Evolutionary conservation across 192 early-diverging fungal genomes (phyloP).

Genomic region (Dispira simplex): DNA sequence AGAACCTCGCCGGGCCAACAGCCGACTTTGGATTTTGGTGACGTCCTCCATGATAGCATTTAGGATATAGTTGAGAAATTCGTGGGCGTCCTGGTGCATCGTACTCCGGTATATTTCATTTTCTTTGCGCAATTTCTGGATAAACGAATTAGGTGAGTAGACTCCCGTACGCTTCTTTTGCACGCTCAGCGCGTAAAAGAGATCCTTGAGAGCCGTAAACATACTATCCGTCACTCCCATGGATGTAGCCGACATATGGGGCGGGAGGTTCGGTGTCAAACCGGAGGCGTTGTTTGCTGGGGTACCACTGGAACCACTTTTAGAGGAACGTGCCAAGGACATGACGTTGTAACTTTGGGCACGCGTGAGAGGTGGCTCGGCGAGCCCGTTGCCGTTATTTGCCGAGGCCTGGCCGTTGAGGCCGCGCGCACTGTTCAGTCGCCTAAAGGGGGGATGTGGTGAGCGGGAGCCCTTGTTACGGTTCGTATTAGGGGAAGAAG

Average conservation of each 20-base stretch:
- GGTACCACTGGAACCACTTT: too few species aligned
- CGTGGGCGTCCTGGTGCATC: conserved; percentile 97
- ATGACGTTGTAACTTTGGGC: too few species aligned
- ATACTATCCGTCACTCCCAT: conserved; percentile 61
- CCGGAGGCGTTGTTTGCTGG: too few species aligned
- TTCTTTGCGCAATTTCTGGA: conserved; percentile 79
- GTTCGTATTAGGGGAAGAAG: too few species aligned
- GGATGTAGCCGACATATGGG: conserved; percentile 27
- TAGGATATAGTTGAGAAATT: conserved; percentile 89
- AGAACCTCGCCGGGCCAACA: background rate
- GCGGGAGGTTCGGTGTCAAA: conserved; percentile 7
- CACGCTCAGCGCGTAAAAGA: conserved; percentile 70
- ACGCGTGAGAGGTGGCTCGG: too few species aligned
- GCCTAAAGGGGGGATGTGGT: too few species aligned
- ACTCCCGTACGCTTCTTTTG: conserved; percentile 74
- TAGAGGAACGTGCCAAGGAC: too few species aligned
- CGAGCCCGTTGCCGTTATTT: too few species aligned
- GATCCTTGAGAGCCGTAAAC: conserved; percentile 66
- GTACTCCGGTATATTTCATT: conserved; percentile 90
- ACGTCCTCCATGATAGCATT: conserved; percentile 87
- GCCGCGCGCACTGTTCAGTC: too few species aligned
- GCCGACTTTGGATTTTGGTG: conserved; percentile 28
- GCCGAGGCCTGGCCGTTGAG: too few species aligned
- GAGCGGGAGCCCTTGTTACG: too few species aligned
- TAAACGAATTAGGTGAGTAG: conserved; percentile 69